A percentile compares a stretch with the other conserved stretches of the same genome.
These are phyloP conservation scores for Hanseniaspora clermontiae DNA, from an alignment of 805 yeast species.

Conservation along the genomic window DNA sequence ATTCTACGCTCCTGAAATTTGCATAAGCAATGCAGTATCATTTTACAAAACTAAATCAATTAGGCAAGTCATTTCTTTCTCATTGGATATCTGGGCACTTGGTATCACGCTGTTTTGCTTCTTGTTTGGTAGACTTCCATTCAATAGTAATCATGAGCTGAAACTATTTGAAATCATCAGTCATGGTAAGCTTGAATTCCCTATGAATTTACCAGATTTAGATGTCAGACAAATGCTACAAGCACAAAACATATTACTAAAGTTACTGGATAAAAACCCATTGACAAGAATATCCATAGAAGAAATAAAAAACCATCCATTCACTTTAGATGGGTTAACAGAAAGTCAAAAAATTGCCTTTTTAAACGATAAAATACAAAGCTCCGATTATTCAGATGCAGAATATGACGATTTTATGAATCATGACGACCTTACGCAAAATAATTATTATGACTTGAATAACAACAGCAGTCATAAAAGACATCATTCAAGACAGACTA, in stretches of 20 bases:
- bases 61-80: constrained; percentile 47
- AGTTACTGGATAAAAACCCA: constrained; percentile 61
- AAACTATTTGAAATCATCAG: constrained; percentile 66
- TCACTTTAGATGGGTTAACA: constrained; percentile 38
- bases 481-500: constrained; percentile 17
- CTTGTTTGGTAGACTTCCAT: constrained; percentile 79
- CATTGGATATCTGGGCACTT: constrained; percentile 94
- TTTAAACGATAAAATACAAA: constrained; percentile 13
- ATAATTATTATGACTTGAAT: constrained; percentile 19
- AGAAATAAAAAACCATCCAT: constrained; percentile 68
- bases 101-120: constrained; percentile 87
- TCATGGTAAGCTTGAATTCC: constrained; percentile 46
- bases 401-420: constrained; percentile 11
- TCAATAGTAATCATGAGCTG: constrained; percentile 65
- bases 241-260: constrained; percentile 44
- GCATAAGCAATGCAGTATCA: constrained; percentile 28
- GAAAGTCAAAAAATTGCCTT: constrained; percentile 18
- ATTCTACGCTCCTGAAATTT: constrained; percentile 87
- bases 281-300: constrained; percentile 50
- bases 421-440: background rate
- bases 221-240: constrained; percentile 31
- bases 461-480: background rate
- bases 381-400: constrained; percentile 5
- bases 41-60: constrained; percentile 23
- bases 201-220: constrained; percentile 28